phyloP scores from a whole-genome alignment of 768 basidiomycete species.

The Steccherinum ochraceum region DNA sequence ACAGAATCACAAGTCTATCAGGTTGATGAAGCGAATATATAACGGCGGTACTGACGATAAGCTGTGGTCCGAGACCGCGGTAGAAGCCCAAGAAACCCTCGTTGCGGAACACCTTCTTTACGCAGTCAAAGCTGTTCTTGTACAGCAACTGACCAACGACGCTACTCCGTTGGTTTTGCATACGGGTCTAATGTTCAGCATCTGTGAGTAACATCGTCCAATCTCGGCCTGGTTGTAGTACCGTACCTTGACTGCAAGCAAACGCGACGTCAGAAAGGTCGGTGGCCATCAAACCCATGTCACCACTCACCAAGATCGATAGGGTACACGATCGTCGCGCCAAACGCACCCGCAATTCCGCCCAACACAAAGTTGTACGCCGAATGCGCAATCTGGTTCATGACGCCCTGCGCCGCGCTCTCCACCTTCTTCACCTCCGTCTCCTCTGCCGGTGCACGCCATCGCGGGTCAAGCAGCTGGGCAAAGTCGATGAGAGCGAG shows the following conservation, averaged over 20 bases:
- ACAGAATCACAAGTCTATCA: neutral
- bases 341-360: slow-evolving; percentile 88
- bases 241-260: slow-evolving; percentile 66
- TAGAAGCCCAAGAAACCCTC: slow-evolving; percentile 97
- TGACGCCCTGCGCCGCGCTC: slow-evolving; percentile 32
- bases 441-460: slow-evolving; percentile 62
- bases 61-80: slow-evolving; percentile 90
- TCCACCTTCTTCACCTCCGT: slow-evolving; percentile 31
- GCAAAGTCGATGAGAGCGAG: slow-evolving; percentile 88
- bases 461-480: slow-evolving; percentile 85
- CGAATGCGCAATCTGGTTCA: slow-evolving; percentile 60
- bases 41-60: slow-evolving; percentile 52
- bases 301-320: slow-evolving; percentile 85
- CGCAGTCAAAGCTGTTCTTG: slow-evolving; percentile 94
- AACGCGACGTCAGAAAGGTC: too few relatives aligned
- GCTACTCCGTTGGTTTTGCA: slow-evolving; percentile 96
- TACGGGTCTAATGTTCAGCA: slow-evolving; percentile 32
- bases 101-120: slow-evolving; percentile 87
- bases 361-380: slow-evolving; percentile 86
- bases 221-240: too few relatives aligned
- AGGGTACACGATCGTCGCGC: slow-evolving; percentile 97
- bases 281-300: slow-evolving; percentile 10
- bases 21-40: neutral
- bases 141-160: slow-evolving; percentile 97
- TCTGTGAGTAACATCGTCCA: neutral